Evolutionary conservation across 164 flowering plant genomes (phyloP).

Genomic region (Nymphaea thermarum): DNA sequence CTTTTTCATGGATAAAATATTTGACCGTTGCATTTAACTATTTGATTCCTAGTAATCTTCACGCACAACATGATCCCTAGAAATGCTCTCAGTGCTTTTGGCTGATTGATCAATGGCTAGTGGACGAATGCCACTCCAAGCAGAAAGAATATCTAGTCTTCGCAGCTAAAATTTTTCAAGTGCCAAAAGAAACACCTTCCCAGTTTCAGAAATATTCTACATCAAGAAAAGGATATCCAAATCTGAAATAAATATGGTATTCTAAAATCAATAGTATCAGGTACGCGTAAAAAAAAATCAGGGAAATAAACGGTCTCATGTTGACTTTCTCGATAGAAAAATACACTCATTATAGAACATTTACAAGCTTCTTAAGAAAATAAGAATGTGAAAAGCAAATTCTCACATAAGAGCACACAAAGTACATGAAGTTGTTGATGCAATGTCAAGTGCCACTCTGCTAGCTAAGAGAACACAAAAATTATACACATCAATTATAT

Average conservation of each 20-base stretch:
- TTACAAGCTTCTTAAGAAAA: background rate
- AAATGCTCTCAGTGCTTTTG: constrained; percentile 87
- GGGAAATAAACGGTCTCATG: background rate
- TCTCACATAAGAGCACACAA: too few species aligned
- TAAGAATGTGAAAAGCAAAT: background rate
- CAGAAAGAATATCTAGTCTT: constrained; percentile 92
- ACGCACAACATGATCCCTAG: constrained; percentile 88
- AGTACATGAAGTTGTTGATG: too few species aligned
- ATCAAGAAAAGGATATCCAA: background rate
- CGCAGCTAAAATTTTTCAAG: constrained; percentile 44
- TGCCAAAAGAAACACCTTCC: background rate
- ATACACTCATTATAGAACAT: background rate
- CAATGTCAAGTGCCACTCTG: too few species aligned
- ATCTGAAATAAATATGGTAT: background rate
- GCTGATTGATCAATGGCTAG: constrained; percentile 82
- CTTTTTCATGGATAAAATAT: too few species aligned
- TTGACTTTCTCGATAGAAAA: too few species aligned
- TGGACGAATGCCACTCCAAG: constrained; percentile 99
- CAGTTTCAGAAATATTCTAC: too few species aligned
- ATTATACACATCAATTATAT: constrained; percentile 98
- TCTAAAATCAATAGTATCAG: background rate
- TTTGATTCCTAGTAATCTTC: constrained; percentile 35
- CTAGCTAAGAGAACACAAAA: too few species aligned
- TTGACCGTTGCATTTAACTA: too few species aligned
- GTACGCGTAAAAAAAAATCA: background rate